These are phyloP conservation scores for Eutypella sp. DNA, from an alignment of 2,329 filamentous ascomycete genomes.

Conservation along the genomic window DNA sequence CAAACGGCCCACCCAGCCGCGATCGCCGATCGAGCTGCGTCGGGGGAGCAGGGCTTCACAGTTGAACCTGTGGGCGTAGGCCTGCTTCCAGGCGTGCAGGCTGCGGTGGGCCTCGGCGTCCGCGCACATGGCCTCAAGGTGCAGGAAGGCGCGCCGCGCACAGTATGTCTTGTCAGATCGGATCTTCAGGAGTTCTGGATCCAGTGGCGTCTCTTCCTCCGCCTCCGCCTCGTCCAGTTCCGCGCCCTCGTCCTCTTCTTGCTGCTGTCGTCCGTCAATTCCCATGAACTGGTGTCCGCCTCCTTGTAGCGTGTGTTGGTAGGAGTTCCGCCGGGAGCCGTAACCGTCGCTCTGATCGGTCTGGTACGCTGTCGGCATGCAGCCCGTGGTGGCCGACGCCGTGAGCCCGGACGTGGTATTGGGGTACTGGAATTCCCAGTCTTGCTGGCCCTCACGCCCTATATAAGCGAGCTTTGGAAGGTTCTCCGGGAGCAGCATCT, in stretches of 20 bases:
- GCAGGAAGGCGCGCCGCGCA: conserved; percentile 38
- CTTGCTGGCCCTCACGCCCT: background rate
- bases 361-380: too few species aligned
- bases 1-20: conserved; percentile 23
- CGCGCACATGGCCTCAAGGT: conserved; percentile 42
- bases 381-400: too few species aligned
- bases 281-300: background rate
- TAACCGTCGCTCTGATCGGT: too few species aligned
- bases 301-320: too few species aligned
- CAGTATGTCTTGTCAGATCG: conserved; percentile 37
- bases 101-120: conserved; percentile 44
- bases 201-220: too few species aligned
- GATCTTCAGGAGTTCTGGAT: background rate
- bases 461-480: conserved; percentile 16
- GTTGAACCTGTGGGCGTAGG: conserved; percentile 38
- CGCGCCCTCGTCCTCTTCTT: background rate
- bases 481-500: conserved; percentile 29
- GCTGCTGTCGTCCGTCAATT: background rate
- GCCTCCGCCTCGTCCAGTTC: background rate
- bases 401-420: background rate
- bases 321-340: too few species aligned
- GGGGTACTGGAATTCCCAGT: background rate
- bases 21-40: conserved; percentile 21
- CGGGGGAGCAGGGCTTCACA: conserved; percentile 36
- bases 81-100: conserved; percentile 44